phyloP scores from a whole-genome alignment of 371 early-diverging fungal species.

The Coemansia sp. region DNA sequence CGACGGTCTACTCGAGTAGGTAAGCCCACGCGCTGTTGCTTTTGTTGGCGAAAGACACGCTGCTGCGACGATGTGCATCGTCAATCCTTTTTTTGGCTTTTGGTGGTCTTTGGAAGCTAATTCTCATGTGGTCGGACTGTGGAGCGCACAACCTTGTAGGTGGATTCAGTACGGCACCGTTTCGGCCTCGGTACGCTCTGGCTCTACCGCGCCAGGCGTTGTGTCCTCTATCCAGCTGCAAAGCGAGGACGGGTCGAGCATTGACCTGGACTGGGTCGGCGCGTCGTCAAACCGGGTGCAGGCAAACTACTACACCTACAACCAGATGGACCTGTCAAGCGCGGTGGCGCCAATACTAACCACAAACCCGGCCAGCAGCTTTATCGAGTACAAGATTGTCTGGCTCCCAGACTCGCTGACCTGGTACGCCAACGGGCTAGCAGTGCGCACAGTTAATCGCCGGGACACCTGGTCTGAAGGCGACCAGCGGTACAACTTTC shows the following conservation, averaged over 20 bases:
- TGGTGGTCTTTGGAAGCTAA: background rate
- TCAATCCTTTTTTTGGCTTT: background rate
- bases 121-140: slow-evolving; percentile 26
- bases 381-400: slow-evolving; percentile 53
- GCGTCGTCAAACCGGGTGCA: slow-evolving; percentile 53
- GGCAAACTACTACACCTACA: slow-evolving; percentile 64
- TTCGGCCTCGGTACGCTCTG: slow-evolving; percentile 56
- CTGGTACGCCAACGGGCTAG: slow-evolving; percentile 61
- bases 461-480: slow-evolving; percentile 48
- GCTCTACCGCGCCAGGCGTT: slow-evolving; percentile 55
- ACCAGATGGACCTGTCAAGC: slow-evolving; percentile 52
- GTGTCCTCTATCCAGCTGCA: slow-evolving; percentile 68
- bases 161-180: slow-evolving; percentile 62
- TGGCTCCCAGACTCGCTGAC: slow-evolving; percentile 62
- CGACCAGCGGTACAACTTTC: slow-evolving; percentile 52
- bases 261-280: slow-evolving; percentile 71
- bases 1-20: slow-evolving; percentile 39
- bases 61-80: slow-evolving; percentile 5
- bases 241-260: slow-evolving; percentile 60
- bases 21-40: background rate
- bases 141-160: slow-evolving; percentile 1
- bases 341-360: slow-evolving; percentile 24
- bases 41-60: background rate
- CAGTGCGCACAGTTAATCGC: slow-evolving; percentile 54
- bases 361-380: slow-evolving; percentile 26